Evolutionary conservation across 768 basidiomycete genomes (phyloP), one percentile per base, ranked within the genome.

Genomic region (Russula compacta): DNA sequence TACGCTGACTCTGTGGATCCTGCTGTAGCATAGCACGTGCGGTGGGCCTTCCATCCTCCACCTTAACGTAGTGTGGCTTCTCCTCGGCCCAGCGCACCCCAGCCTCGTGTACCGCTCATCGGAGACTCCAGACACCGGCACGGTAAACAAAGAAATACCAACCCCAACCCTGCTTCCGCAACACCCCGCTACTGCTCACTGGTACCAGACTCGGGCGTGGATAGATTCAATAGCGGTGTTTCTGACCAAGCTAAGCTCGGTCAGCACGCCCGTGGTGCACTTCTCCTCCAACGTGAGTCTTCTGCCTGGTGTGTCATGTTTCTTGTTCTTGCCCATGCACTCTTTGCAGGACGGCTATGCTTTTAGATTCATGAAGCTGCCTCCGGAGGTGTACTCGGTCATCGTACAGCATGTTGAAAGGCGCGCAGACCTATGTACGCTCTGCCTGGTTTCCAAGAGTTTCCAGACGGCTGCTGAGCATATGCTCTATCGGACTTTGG

Each of bases 401-500:
- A 80, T 87, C 68, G 80, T 81, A 46, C 77, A 77, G 67, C 68
- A 79, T 71, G 76, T 83, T 64, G 75, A 71, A 57, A 80, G 71
- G 66, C 81, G 78, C 52, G 68, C 74, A 66, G 84, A 86, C 69
- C 74, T 87, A 58, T 79, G 78, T 61, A 66, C 74, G 17, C 77
- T 87, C 38, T 84, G 81, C 70, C 74, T 78, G 65, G 85, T 86
- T 29, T 84, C 78, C 61, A 81, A 75, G 67, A 70, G 71, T 14
- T 85, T 86, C 66, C 80, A 76, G 60, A 69, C 68, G 48, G 81
- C 76, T 53, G 82, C 82, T 17, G 83, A 86, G 68, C 77, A 73
- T 49, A 78, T 77, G 4, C 72, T 87, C 4, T 87, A 87, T 73
- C 83, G 79, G 63, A 82, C 81, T 1, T 71, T 87, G 15, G 75